These are phyloP conservation scores for Ogataea trehaloabstinens DNA, from an alignment of 805 yeast genomes.

Conservation along the genomic window DNA sequence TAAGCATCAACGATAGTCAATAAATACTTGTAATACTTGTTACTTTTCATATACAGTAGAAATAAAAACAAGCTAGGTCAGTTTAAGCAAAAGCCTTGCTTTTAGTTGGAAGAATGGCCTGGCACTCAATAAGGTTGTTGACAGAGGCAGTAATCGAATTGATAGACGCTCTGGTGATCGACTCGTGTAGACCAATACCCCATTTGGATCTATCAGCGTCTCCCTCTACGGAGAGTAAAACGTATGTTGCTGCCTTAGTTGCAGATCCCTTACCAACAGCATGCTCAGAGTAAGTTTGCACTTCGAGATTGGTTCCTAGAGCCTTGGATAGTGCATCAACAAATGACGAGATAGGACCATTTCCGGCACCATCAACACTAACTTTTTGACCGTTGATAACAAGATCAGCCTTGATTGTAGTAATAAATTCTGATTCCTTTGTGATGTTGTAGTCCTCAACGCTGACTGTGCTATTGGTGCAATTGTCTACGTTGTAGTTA, in stretches of 20 bases:
- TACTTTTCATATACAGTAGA: neutral
- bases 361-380: constrained; percentile 58
- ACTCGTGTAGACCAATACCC: constrained; percentile 94
- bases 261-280: constrained; percentile 69
- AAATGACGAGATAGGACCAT: constrained; percentile 77
- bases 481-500: constrained; percentile 49
- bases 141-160: constrained; percentile 64
- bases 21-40: too few relatives aligned
- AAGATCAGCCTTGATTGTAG: constrained; percentile 42
- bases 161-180: constrained; percentile 83
- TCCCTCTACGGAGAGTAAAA: constrained; percentile 33
- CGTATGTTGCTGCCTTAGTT: constrained; percentile 73
- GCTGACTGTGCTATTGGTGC: constrained; percentile 32
- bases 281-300: constrained; percentile 68
- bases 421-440: constrained; percentile 37
- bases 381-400: constrained; percentile 32
- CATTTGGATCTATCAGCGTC: constrained; percentile 40
- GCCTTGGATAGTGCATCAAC: constrained; percentile 58
- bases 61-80: too few relatives aligned
- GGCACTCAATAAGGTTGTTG: constrained; percentile 40
- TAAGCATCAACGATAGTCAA: too few relatives aligned
- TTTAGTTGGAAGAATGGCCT: constrained; percentile 12
- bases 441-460: constrained; percentile 42
- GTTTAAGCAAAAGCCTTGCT: constrained; percentile 6
- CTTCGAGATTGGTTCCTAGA: constrained; percentile 55